Conservation (phyloP, 1,284 basidiomycete genomes). For the Cystobasidium pallidum region DNA sequence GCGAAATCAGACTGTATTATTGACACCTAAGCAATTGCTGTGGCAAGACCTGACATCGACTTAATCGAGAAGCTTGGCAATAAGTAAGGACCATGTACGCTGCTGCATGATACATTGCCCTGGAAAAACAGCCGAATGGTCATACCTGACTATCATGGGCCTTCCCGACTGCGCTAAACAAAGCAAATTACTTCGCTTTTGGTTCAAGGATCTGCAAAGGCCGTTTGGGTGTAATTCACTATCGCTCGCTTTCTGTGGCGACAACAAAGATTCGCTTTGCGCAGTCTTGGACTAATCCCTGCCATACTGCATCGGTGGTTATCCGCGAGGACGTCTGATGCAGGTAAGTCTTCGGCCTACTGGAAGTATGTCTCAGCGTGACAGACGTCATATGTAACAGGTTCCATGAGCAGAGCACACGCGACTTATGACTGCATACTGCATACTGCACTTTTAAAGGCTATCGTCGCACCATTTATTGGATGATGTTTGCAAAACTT, state of each 20-base stretch:
- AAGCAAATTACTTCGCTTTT: not conserved
- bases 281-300: not conserved
- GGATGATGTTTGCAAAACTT: not conserved
- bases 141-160: not conserved
- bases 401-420: not conserved
- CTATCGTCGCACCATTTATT: not conserved
- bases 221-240: not conserved
- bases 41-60: not conserved
- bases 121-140: not conserved
- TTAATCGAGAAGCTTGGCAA: not conserved
- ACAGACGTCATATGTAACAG: not conserved
- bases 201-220: not conserved
- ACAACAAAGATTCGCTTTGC: not conserved
- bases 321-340: not conserved
- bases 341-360: not conserved
- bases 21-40: not conserved
- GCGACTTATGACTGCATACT: not conserved
- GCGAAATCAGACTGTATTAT: not conserved
- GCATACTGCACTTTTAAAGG: not conserved
- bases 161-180: not conserved
- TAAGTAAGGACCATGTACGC: not conserved
- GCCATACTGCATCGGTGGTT: not conserved
- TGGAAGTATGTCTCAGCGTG: not conserved
- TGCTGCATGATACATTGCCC: not conserved
- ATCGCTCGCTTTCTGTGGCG: not conserved